Evolutionary conservation across 2,329 filamentous ascomycete genomes (phyloP), one percentile per base, ranked within the genome.

Genomic region (Clarireedia hainanense): DNA sequence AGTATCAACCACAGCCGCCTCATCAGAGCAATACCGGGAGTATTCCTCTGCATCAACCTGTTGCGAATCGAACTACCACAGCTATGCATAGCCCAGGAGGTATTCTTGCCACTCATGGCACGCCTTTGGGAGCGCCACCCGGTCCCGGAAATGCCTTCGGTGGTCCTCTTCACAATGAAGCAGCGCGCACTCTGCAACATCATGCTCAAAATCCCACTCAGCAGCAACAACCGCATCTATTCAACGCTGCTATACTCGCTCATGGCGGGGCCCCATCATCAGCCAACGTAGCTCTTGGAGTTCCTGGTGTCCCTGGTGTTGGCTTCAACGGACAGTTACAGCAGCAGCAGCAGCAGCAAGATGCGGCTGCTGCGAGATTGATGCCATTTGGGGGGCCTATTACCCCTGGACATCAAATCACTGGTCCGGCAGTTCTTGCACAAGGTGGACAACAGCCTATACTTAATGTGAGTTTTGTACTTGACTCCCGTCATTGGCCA

Each of bases 51-150:
- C 92, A 97, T 72, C 92, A 97, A 71, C 92, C 92, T 5, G 91
- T 96, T 57, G 92, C 92, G 60, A 84, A 91, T 68, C 78, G 91
- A 72, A 77, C 90, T 60, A 74, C 86, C 56, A 87, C 85, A 61
- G 87, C 89, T 52, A 95, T 96, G 56, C 92, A 96, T 69, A 95
- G 91, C 47, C 92, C 92, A 1, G 92, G 94, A 63, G 92, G 92
- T 7, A 79, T 97, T 37, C 81, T 97, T 40, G 82, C 86, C 7
- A 89, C 85, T 62, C 83, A 90, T 64, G 83, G 84, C 52, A 77
- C 75, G 15, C 71, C 79, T 43, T 55, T 70, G 23, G 67, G 68
- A 52, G 68, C 67, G 24, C 67, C 68, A 3, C 66, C 61, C 63
- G 68, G 68, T 12, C 67, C 68, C 46, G 65, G 63, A 17, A 70